Evolutionary conservation across 2,329 filamentous ascomycete species (phyloP).

Genomic region (Ascochyta lentis): DNA sequence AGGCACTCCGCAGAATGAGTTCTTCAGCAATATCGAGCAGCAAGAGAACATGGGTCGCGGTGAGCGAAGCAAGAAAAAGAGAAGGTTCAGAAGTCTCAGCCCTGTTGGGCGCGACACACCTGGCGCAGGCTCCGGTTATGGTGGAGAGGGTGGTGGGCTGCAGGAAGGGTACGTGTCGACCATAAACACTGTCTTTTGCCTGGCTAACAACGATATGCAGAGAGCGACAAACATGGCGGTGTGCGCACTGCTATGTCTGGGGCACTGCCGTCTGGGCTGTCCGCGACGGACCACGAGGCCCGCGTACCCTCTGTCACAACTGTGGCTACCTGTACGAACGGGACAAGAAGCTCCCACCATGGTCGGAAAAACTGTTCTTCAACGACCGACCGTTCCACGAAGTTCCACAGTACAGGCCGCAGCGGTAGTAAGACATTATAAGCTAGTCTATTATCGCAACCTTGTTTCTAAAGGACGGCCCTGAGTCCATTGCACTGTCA

Average conservation of each 20-base stretch:
- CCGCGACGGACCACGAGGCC: conserved; percentile 83
- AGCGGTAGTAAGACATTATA: conserved; percentile 17
- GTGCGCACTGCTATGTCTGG: conserved; percentile 85
- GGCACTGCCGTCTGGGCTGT: conserved; percentile 94
- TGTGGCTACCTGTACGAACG: conserved; percentile 90
- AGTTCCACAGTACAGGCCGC: conserved; percentile 29
- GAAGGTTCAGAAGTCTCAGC: conserved; percentile 86
- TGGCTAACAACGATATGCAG: conserved; percentile 43
- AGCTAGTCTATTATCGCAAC: not conserved
- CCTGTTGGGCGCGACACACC: conserved; percentile 84
- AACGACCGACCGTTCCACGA: conserved; percentile 48
- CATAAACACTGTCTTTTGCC: conserved; percentile 1
- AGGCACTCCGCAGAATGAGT: conserved; percentile 69
- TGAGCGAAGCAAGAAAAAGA: conserved; percentile 94
- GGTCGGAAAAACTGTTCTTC: conserved; percentile 73
- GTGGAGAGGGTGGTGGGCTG: conserved; percentile 68
- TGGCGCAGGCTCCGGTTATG: conserved; percentile 72
- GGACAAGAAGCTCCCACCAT: conserved; percentile 80
- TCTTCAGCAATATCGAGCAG: conserved; percentile 62
- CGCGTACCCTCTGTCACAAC: conserved; percentile 88
- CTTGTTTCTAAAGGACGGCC: not conserved
- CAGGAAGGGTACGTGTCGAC: conserved; percentile 48
- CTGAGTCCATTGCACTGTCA: not conserved
- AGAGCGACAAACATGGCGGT: conserved; percentile 86
- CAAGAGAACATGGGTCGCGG: conserved; percentile 87